Base-by-base conservation (phyloP, 768 basidiomycete species). In the Lentinula raphanica region DNA sequence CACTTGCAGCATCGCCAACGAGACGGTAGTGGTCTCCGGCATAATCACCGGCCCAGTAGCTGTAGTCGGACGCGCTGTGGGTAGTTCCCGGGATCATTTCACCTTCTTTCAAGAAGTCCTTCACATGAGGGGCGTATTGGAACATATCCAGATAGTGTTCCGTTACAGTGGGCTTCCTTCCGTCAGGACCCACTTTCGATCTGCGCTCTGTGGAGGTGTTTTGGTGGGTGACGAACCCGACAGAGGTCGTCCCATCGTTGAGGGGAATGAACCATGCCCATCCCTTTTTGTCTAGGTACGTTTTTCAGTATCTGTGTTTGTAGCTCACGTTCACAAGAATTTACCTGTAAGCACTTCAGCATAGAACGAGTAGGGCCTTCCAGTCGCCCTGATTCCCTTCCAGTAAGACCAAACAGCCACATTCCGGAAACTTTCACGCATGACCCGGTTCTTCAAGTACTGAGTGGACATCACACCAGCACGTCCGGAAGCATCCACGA, bases 351-450 rank as follows among this genome's bases (percentile, higher is more conserved):
- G 81, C 72, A 36, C 78, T 76, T 59, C 78, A 75, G 21, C 78
- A 70, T 15, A 59, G 50, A 0, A 76, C 77, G 12, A 74, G 76
- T n/a, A 60, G 55, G 1, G 68, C 72, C 61, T 81, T 86, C 55
- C 68, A 73, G 2, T 71, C 72, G 7, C 74, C 17, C 71, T 75
- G 1, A 77, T 78, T n/a, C 77, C 76, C 39, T 68, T 74, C 87
- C 87, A 91, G 64, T 91, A 91, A 3, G 83, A 88, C 89, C 89
- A 91, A 21, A 86, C 74, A 3, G 88, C 89, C 11, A 90, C 76
- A 63, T 91, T 91, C 64, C 82, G 84, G 55, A 91, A 66, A 6
- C 84, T 83, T 42, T 80, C 76, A 57, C 88, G 90, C 66, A 81
- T 84, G 59, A 77, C 81, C 39, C 89, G 77, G 65, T 87, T 88